phyloP scores from a whole-genome alignment of 23 red algal genomes.

The Gracilaria vermiculophylla region DNA sequence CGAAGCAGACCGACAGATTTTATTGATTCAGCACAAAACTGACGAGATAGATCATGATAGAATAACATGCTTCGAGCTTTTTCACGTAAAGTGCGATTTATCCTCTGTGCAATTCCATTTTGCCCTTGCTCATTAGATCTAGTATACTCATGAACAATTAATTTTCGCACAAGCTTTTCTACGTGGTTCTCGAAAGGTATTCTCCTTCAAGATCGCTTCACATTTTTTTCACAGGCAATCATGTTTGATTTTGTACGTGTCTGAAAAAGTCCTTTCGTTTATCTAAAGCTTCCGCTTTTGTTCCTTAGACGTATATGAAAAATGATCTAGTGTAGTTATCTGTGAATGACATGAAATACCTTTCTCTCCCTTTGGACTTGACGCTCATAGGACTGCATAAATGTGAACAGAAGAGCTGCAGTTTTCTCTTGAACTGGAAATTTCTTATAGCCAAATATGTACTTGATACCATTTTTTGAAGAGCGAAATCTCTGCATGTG shows the following conservation, averaged over 20 bases:
- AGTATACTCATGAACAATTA: conserved; percentile 4
- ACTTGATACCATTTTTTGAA: not conserved
- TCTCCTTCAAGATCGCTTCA: conserved; percentile 20
- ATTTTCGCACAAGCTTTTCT: not conserved
- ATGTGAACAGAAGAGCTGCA: conserved; percentile 32
- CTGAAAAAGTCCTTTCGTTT: not conserved
- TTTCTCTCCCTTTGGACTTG: not conserved
- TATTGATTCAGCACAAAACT: not conserved
- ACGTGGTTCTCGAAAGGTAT: not conserved
- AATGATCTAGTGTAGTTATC: not conserved
- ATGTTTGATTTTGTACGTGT: conserved; percentile 5
- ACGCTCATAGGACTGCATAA: conserved; percentile 17
- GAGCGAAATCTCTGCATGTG: not conserved
- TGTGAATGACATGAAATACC: conserved; percentile 20
- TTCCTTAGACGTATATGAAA: not conserved
- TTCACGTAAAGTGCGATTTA: conserved; percentile 23
- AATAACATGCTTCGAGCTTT: not conserved
- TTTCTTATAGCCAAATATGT: not conserved
- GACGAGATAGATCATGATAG: not conserved
- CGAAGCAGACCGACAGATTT: too few species aligned
- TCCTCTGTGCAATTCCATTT: conserved; percentile 23
- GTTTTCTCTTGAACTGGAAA: not conserved
- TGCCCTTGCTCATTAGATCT: conserved; percentile 11
- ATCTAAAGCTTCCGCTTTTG: not conserved
- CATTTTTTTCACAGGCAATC: not conserved